phyloP scores from a whole-genome alignment of 108 stramenopile species.

The Parietichytrium sp. region DNA sequence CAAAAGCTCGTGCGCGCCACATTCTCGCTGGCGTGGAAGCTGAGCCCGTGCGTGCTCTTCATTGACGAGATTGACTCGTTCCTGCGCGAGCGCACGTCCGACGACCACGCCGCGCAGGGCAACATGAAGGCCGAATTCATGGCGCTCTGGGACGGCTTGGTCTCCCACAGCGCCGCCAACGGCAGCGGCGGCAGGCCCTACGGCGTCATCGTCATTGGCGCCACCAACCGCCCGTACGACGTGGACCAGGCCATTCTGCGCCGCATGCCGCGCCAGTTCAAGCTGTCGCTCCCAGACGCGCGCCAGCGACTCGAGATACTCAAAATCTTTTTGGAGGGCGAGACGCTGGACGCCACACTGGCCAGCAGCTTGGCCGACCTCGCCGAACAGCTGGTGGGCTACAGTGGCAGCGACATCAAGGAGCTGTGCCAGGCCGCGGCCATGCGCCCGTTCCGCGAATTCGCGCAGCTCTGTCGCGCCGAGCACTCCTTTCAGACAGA shows the following conservation, averaged over 20 bases:
- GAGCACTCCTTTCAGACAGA: background rate
- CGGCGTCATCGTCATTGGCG: slow-evolving; percentile 83
- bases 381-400: slow-evolving; percentile 70
- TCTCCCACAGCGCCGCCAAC: slow-evolving; percentile 46
- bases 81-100: slow-evolving; percentile 64
- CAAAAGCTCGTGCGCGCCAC: slow-evolving; percentile 87
- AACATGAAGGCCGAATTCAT: slow-evolving; percentile 90
- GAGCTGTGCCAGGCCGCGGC: slow-evolving; percentile 89
- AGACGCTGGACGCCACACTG: slow-evolving; percentile 50
- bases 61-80: slow-evolving; percentile 97
- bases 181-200: slow-evolving; percentile 44
- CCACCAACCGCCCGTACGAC: slow-evolving; percentile 88
- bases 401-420: slow-evolving; percentile 90
- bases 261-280: slow-evolving; percentile 82
- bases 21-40: slow-evolving; percentile 82
- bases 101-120: slow-evolving; percentile 67
- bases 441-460: slow-evolving; percentile 77
- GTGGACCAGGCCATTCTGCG: slow-evolving; percentile 91
- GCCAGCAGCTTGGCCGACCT: slow-evolving; percentile 59
- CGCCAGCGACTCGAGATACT: slow-evolving; percentile 76
- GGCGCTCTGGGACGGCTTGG: slow-evolving; percentile 90
- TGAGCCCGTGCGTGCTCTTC: slow-evolving; percentile 90
- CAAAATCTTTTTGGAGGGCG: slow-evolving; percentile 68
- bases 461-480: slow-evolving; percentile 65
- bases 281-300: slow-evolving; percentile 71